Percentiles rank a stretch among this genome's conserved stretches.
These are phyloP conservation scores for Mixia osmundae DNA, from an alignment of 1,284 basidiomycete genomes.

Conservation along the genomic window DNA sequence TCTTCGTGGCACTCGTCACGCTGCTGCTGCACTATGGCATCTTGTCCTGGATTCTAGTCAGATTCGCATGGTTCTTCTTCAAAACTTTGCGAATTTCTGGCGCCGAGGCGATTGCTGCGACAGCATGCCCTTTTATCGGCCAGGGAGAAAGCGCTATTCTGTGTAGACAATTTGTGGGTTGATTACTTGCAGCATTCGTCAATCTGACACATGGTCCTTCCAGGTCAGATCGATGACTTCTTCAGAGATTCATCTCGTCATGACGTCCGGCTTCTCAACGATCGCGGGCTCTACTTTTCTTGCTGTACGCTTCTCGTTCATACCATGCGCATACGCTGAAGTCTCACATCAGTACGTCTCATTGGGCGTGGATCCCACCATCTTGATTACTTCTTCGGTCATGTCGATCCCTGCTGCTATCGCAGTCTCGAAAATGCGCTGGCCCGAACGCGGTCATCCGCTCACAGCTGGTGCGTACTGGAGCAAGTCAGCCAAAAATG, in stretches of 20 bases:
- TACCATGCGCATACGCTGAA: too few relatives aligned
- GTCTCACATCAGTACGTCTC: too few relatives aligned
- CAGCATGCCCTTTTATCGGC: constrained; percentile 74
- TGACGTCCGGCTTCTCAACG: constrained; percentile 80
- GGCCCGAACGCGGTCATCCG: constrained; percentile 58
- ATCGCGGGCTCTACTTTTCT: constrained; percentile 70
- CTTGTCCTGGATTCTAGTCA: constrained; percentile 67
- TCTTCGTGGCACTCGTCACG: constrained; percentile 68
- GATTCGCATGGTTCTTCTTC: constrained; percentile 81
- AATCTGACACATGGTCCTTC: constrained; percentile 27
- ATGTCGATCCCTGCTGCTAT: constrained; percentile 90
- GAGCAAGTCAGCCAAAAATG: constrained; percentile 40
- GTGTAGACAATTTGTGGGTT: constrained; percentile 17
- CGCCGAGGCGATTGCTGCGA: constrained; percentile 74
- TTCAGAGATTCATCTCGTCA: constrained; percentile 65
- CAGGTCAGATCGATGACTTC: constrained; percentile 71
- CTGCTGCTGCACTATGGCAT: constrained; percentile 65
- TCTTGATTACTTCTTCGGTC: constrained; percentile 67
- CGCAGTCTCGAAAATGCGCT: constrained; percentile 61
- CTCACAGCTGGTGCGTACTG: constrained; percentile 50
- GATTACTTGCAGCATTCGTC: not conserved
- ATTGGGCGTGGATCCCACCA: constrained; percentile 45
- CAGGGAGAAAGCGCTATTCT: constrained; percentile 68
- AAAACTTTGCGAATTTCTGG: constrained; percentile 50
- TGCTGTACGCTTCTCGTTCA: too few relatives aligned